phyloP scores from a whole-genome alignment of 1,284 basidiomycete genomes.

The Jaminaea rosea region DNA sequence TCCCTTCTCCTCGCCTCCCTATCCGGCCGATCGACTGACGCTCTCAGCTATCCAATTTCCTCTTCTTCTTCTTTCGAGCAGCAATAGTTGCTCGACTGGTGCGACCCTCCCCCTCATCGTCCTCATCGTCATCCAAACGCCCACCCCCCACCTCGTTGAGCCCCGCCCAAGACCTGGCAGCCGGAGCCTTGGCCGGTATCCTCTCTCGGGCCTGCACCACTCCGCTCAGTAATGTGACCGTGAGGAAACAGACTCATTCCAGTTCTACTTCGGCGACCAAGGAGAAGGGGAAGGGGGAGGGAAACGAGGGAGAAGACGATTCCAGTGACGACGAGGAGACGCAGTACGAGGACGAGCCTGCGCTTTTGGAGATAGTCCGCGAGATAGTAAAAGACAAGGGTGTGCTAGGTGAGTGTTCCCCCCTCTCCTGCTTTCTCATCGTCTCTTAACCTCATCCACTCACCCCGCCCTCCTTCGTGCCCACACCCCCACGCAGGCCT shows the following conservation, averaged over 20 bases:
- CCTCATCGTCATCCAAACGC: conserved; percentile 7
- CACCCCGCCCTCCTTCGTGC: not conserved
- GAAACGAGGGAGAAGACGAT: conserved; percentile 1
- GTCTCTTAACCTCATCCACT: not conserved
- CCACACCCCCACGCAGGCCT: conserved; percentile 36
- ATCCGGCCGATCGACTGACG: not conserved
- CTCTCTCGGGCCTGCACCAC: conserved; percentile 49
- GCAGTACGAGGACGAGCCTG: conserved; percentile 34
- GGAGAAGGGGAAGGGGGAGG: conserved; percentile 9
- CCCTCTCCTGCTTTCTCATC: not conserved
- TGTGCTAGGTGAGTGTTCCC: conserved; percentile 9
- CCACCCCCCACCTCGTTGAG: conserved; percentile 24
- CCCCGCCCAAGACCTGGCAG: conserved; percentile 48
- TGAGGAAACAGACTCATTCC: conserved; percentile 49
- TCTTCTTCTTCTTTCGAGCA: conserved; percentile 37
- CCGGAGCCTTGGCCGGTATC: conserved; percentile 50
- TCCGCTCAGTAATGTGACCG: conserved; percentile 51
- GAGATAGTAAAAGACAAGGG: conserved; percentile 48
- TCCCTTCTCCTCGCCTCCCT: not conserved
- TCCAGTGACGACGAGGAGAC: conserved; percentile 34
- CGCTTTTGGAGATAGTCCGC: conserved; percentile 30
- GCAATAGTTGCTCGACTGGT: conserved; percentile 22
- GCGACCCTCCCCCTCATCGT: conserved; percentile 3
- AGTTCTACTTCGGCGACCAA: conserved; percentile 15
- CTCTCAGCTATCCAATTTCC: conserved; percentile 11